These are phyloP conservation scores for Lenzites betulinus DNA, from an alignment of 768 basidiomycete genomes.

Conservation along the genomic window DNA sequence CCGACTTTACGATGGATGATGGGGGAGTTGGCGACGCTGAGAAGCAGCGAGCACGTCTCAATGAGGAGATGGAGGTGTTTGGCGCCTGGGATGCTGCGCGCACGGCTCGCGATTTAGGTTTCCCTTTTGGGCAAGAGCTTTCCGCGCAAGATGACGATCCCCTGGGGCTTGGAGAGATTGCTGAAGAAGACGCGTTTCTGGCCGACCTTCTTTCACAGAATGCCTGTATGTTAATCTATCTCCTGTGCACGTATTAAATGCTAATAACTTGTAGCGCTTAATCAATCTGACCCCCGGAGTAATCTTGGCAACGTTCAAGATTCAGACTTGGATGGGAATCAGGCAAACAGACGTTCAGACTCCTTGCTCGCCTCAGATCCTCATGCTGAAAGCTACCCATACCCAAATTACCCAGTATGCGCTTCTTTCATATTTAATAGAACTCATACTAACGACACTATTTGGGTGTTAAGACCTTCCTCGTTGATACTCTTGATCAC, in stretches of 20 bases:
- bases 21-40: no score
- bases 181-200: not conserved
- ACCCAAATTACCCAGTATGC: not conserved
- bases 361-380: no score
- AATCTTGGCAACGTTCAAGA: no score
- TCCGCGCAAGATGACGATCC: not conserved
- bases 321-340: no score
- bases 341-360: no score
- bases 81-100: not conserved
- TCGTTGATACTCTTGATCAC: constrained; percentile 10
- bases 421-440: not conserved
- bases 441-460: not conserved
- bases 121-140: not conserved
- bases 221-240: no score
- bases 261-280: not conserved
- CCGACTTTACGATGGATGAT: no score
- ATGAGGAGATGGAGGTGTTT: no score
- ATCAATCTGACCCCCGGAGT: no score
- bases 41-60: no score
- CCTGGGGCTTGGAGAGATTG: not conserved
- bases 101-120: not conserved
- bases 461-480: not conserved
- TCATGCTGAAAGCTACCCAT: not conserved
- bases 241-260: not conserved
- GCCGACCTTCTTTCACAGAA: not conserved